Evolutionary conservation across 2,329 filamentous ascomycete genomes (phyloP), one percentile per base, ranked within the genome.

Genomic region (Fusarium ambrosium): DNA sequence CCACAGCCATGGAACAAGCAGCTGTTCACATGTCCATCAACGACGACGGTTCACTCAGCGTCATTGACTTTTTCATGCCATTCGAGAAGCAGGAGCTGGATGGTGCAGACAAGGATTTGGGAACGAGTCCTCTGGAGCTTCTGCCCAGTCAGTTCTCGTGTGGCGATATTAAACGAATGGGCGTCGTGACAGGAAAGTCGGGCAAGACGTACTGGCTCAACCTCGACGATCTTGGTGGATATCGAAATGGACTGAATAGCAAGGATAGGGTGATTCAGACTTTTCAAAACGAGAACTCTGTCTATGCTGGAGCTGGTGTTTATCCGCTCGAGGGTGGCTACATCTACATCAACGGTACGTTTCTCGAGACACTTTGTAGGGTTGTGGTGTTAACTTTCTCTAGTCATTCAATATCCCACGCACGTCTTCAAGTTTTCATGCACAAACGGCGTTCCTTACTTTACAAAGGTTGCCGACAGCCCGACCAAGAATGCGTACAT

Each of bases 391-490:
- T 76, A 2, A 77, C 48, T 2, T 0, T 0, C 4, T n/a, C 6
- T 82, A 78, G 80, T 90, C 6, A 89, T 90, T 63, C 85, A 87
- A 73, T 88, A 87, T 73, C 84, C 86, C 16, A 88, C 88, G 0
- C 85, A 88, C 60, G 87, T 89, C 20, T 91, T 90, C 84, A 88
- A 90, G 72, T 91, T 91, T 77, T 85, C 86, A 3, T 90, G 88
- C 77, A 81, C 84, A 69, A 80, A 81, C 24, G 89, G 88, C 4
- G 83, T 87, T 11, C 86, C 89, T 0, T 84, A 85, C 3, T 90
- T 91, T 62, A 86, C 87, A 24, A 87, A 88, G 74, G 86, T 89
- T 1, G 87, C 86, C 5, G 85, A 87, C 64, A 87, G 84, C 4
- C 83, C 85, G 0, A 84, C 86, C 24, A 83, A 79, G 48, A 90